Evolutionary conservation across 2,329 filamentous ascomycete species (phyloP).

Genomic region (Podosphaera xanthii): DNA sequence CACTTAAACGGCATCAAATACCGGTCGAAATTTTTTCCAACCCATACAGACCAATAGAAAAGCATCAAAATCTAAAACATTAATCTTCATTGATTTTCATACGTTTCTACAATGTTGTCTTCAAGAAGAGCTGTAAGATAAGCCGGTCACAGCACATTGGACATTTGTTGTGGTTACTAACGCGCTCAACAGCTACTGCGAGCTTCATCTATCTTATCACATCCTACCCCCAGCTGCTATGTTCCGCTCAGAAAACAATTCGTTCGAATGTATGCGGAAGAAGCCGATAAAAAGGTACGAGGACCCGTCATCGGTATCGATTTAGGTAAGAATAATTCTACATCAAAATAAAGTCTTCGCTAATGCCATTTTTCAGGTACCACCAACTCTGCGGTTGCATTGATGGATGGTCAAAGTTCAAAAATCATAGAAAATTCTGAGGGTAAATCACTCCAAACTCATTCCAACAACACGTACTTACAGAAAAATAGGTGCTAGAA

Average conservation of each 20-base stretch:
- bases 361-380: slow-evolving; percentile 31
- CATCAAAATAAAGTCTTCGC: slow-evolving; percentile 5
- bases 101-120: slow-evolving; percentile 39
- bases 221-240: slow-evolving; percentile 42
- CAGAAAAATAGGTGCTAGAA: slow-evolving; percentile 44
- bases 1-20: not conserved
- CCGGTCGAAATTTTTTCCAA: not conserved
- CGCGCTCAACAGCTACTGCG: slow-evolving; percentile 42
- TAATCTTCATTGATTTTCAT: slow-evolving; percentile 3
- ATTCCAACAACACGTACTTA: not conserved
- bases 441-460: slow-evolving; percentile 29
- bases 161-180: slow-evolving; percentile 10
- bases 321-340: slow-evolving; percentile 39
- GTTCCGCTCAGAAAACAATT: slow-evolving; percentile 51
- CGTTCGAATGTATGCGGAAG: slow-evolving; percentile 56
- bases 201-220: slow-evolving; percentile 44
- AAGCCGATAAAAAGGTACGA: slow-evolving; percentile 63
- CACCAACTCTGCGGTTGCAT: slow-evolving; percentile 89
- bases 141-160: not conserved
- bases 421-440: slow-evolving; percentile 97
- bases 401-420: slow-evolving; percentile 91
- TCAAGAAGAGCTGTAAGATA: slow-evolving; percentile 53
- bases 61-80: not conserved
- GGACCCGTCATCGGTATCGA: slow-evolving; percentile 96
- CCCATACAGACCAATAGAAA: not conserved